phyloP scores from a whole-genome alignment of 164 flowering plant genomes.

The Vitis riparia region DNA sequence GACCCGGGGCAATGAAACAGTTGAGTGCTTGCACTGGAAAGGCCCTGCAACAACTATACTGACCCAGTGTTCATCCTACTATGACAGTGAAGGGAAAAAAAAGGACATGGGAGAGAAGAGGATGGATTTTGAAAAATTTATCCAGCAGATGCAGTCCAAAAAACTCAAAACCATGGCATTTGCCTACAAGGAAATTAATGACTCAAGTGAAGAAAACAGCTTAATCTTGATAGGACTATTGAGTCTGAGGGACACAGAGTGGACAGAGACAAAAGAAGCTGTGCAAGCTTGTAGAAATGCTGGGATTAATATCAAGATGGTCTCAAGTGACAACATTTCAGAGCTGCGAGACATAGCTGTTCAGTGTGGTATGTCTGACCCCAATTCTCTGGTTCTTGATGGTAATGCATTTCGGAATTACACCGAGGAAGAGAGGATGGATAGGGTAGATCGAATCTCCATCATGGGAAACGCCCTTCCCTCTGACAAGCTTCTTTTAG shows the following conservation, averaged over 20 bases:
- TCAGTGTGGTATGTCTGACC: not conserved
- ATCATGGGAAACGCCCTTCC: constrained; percentile 16
- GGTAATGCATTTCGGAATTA: constrained; percentile 16
- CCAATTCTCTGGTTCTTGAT: constrained; percentile 8
- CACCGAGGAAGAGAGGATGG: constrained; percentile 9
- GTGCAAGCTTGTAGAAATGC: constrained; percentile 7
- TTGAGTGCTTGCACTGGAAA: constrained; percentile 9
- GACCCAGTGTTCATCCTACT: constrained; percentile 19
- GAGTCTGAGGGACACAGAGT: constrained; percentile 11
- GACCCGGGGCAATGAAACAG: not conserved
- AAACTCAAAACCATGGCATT: constrained; percentile 11
- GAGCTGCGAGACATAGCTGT: constrained; percentile 2
- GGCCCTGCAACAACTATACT: constrained; percentile 17
- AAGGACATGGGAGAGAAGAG: constrained; percentile 4
- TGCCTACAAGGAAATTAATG: constrained; percentile 9
- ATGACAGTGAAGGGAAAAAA: constrained; percentile 13
- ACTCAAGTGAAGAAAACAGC: not conserved
- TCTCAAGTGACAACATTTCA: constrained; percentile 10
- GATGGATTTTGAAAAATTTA: not conserved
- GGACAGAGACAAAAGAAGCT: constrained; percentile 4
- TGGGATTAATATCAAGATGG: constrained; percentile 15
- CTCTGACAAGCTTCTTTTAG: constrained; percentile 9
- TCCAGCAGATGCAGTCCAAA: not conserved
- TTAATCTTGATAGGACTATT: constrained; percentile 18
- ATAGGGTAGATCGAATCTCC: constrained; percentile 8